phyloP scores from a whole-genome alignment of 106 monocot species.

The Platanthera zijinensis region DNA sequence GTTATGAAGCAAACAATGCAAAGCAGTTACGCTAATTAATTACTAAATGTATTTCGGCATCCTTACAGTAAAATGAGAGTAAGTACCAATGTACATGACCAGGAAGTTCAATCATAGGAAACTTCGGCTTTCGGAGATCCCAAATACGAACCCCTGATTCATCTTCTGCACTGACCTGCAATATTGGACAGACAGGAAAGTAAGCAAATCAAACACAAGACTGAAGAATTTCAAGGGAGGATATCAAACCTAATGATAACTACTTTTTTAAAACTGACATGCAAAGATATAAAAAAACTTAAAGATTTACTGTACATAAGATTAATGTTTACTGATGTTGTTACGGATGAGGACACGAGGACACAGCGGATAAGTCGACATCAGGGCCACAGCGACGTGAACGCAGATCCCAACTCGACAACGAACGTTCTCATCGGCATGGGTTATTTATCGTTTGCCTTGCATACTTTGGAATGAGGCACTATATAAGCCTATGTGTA shows the following conservation, averaged over 20 bases:
- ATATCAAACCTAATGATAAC: not conserved
- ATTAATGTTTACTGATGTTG: too few relatives aligned
- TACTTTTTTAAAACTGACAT: not conserved
- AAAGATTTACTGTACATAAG: not conserved
- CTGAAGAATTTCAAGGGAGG: not conserved
- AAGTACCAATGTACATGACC: slow-evolving; percentile 95
- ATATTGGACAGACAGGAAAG: not conserved
- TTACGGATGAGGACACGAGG: too few relatives aligned
- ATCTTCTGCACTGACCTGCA: slow-evolving; percentile 90
- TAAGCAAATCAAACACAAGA: slow-evolving; percentile 3
- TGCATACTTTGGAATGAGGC: too few relatives aligned
- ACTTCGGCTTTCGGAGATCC: slow-evolving; percentile 89
- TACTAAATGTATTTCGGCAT: slow-evolving; percentile 7
- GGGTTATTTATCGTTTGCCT: too few relatives aligned
- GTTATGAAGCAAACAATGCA: not conserved
- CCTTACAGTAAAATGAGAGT: slow-evolving; percentile 22
- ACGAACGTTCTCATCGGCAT: too few relatives aligned
- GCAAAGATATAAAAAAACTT: not conserved
- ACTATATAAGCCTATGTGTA: too few relatives aligned
- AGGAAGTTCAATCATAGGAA: slow-evolving; percentile 66
- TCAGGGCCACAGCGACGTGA: too few relatives aligned
- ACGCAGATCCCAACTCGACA: too few relatives aligned
- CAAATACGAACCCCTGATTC: slow-evolving; percentile 79
- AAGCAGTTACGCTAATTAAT: not conserved
- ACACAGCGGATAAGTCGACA: too few relatives aligned